phyloP scores from a whole-genome alignment of 2,329 filamentous ascomycete species.

The Alternaria novae-zelandiae region DNA sequence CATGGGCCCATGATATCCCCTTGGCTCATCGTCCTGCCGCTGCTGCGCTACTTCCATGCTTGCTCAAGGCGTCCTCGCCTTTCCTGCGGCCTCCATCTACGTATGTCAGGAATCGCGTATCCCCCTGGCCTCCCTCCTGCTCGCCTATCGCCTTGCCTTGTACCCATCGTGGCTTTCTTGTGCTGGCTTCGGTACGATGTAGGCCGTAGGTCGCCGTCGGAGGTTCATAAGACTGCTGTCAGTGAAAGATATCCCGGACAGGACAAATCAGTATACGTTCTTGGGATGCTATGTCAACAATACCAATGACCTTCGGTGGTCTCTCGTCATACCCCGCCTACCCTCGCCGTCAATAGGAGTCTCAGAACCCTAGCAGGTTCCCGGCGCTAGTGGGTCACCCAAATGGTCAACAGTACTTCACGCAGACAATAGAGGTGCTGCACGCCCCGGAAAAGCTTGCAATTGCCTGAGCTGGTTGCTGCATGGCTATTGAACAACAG shows the following conservation, averaged over 20 bases:
- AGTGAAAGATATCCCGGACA: neutral
- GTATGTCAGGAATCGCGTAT: neutral
- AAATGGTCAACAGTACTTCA: neutral
- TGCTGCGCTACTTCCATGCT: neutral
- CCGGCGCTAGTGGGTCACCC: neutral
- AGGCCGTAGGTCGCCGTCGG: neutral
- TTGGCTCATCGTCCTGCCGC: neutral
- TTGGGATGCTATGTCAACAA: neutral
- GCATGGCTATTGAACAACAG: neutral
- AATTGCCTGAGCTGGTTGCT: neutral
- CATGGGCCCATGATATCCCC: neutral
- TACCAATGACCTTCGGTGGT: neutral
- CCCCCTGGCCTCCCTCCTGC: neutral
- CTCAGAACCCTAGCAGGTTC: neutral
- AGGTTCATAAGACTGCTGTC: neutral
- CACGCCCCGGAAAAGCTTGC: neutral
- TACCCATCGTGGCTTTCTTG: neutral
- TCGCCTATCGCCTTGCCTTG: too few relatives aligned
- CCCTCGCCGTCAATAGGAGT: neutral
- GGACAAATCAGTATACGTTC: neutral
- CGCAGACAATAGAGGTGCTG: neutral
- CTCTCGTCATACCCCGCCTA: neutral
- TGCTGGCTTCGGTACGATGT: neutral
- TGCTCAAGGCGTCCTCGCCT: neutral
- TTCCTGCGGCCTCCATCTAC: neutral